Evolutionary conservation across 306 rosid species (phyloP).

Genomic region (Cucurbita argyrosperma): DNA sequence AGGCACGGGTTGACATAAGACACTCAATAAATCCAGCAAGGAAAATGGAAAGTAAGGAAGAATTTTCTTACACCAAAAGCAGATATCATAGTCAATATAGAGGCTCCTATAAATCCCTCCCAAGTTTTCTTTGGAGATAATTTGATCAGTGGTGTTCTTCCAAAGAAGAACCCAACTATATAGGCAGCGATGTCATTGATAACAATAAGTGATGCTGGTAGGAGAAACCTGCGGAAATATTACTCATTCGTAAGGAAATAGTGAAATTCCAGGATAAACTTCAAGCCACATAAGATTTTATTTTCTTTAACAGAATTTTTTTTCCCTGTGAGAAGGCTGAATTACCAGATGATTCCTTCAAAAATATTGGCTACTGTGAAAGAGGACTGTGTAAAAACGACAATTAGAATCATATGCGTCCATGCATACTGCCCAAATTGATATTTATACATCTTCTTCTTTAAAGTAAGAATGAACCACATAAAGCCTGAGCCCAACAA

Average conservation of each 20-base stretch:
- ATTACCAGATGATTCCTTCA: constrained; percentile 95
- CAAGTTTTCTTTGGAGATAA: constrained; percentile 98
- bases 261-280: not conserved
- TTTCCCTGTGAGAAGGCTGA: not conserved
- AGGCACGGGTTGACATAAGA: not conserved
- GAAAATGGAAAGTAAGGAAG: not conserved
- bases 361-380: constrained; percentile 94
- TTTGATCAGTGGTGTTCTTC: constrained; percentile 92
- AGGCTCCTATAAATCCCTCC: constrained; percentile 99
- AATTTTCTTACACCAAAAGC: constrained; percentile 64
- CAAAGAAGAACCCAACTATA: constrained; percentile 84
- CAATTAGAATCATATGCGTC: constrained; percentile 98
- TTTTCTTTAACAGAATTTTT: not conserved
- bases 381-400: constrained; percentile 89
- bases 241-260: constrained; percentile 14
- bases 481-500: constrained; percentile 61
- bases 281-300: not conserved
- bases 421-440: constrained; percentile 99
- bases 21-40: not conserved
- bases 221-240: constrained; percentile 78
- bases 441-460: constrained; percentile 99
- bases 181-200: constrained; percentile 97
- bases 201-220: constrained; percentile 87
- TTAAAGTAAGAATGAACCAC: constrained; percentile 95
- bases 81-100: constrained; percentile 74